Conservation (phyloP, 2,329 filamentous ascomycete genomes). For the Podosphaera xanthii region DNA sequence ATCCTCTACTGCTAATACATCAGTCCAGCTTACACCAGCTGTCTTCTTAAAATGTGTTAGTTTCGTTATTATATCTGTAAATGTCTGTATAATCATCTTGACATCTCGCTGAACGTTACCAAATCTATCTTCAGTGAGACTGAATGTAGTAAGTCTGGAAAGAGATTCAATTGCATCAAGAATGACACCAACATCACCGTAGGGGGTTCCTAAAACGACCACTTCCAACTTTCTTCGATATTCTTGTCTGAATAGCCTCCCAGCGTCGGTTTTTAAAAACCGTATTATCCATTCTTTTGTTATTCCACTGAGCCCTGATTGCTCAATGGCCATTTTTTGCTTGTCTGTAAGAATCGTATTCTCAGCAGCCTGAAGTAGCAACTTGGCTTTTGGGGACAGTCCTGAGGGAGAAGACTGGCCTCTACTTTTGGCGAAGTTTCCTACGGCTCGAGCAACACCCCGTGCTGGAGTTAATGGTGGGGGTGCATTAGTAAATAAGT, state of each 20-base stretch:
- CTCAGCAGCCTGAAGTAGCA: conserved; percentile 21
- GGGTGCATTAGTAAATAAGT: conserved; percentile 11
- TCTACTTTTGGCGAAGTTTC: conserved; percentile 12
- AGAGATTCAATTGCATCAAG: conserved; percentile 50
- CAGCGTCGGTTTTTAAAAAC: conserved; percentile 29
- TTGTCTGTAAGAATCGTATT: conserved; percentile 18
- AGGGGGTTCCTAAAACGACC: conserved; percentile 50
- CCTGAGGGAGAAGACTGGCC: conserved; percentile 10
- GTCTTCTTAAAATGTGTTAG: conserved; percentile 42
- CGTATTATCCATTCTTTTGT: conserved; percentile 25
- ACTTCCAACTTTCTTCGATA: conserved; percentile 41
- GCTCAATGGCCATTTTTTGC: conserved; percentile 29
- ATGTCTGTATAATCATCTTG: conserved; percentile 45
- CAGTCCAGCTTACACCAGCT: conserved; percentile 55
- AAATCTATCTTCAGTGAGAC: conserved; percentile 58
- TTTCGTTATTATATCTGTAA: conserved; percentile 44
- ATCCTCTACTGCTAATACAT: conserved; percentile 31
- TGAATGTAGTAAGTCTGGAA: conserved; percentile 45
- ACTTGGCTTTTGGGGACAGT: conserved; percentile 17
- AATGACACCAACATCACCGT: conserved; percentile 44
- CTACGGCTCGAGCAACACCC: conserved; percentile 8
- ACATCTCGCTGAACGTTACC: conserved; percentile 75
- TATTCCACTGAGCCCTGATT: conserved; percentile 25
- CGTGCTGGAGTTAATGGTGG: conserved; percentile 5
- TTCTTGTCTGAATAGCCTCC: conserved; percentile 45